Conservation (phyloP, 805 yeast genomes). For the Wickerhamomyces xylosicus region DNA sequence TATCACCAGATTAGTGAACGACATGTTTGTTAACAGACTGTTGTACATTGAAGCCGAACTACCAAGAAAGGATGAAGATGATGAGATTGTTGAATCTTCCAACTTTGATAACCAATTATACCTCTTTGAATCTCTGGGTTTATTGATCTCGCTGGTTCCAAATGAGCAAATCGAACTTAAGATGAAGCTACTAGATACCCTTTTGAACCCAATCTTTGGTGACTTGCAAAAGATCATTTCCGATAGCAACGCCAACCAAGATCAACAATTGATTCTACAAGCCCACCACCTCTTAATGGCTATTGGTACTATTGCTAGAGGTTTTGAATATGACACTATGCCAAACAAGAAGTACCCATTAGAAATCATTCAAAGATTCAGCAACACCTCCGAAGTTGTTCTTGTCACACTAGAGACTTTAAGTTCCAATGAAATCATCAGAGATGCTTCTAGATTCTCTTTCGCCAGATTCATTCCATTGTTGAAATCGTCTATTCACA, state of each 20-base stretch:
- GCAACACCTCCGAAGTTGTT: constrained; percentile 71
- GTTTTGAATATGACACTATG: constrained; percentile 38
- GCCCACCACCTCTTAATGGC: constrained; percentile 85
- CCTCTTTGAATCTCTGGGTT: constrained; percentile 79
- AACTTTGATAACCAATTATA: constrained; percentile 71
- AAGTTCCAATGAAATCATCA: constrained; percentile 50
- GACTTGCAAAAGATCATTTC: constrained; percentile 60
- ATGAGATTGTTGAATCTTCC: constrained; percentile 37
- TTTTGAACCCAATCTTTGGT: constrained; percentile 67
- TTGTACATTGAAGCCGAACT: constrained; percentile 49
- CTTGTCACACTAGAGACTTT: constrained; percentile 74
- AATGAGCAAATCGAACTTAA: constrained; percentile 33
- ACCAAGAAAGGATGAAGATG: constrained; percentile 43
- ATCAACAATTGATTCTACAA: constrained; percentile 45
- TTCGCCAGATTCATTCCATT: constrained; percentile 81
- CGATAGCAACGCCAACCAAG: constrained; percentile 11
- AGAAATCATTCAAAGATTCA: constrained; percentile 37
- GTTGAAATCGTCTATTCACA: constrained; percentile 39
- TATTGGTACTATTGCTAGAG: constrained; percentile 82
- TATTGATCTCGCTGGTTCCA: constrained; percentile 46
- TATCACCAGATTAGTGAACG: constrained; percentile 47
- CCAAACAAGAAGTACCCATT: constrained; percentile 24
- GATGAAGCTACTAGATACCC: constrained; percentile 42
- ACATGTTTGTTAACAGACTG: constrained; percentile 43
- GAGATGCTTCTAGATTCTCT: constrained; percentile 82